phyloP scores from a whole-genome alignment of 2,329 filamentous ascomycete genomes.

The Phaeosphaeria sp. region DNA sequence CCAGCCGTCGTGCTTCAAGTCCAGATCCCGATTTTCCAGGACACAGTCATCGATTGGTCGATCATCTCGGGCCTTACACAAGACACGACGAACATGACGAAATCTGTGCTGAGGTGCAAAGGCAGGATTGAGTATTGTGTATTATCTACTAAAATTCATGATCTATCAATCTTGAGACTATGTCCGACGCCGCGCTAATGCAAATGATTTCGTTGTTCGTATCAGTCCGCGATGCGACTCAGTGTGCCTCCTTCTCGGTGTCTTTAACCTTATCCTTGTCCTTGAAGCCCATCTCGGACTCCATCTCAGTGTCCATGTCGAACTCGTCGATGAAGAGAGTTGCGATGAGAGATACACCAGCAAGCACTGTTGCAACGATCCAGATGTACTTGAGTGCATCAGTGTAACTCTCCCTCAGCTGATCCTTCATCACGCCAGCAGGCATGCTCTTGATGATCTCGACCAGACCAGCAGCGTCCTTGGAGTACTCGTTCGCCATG shows the following conservation, averaged over 20 bases:
- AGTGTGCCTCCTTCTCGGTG: conserved; percentile 25
- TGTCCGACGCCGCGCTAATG: conserved; percentile 9
- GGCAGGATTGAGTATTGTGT: not conserved
- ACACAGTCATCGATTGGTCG: not conserved
- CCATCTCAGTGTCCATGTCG: conserved; percentile 55
- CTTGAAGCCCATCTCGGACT: conserved; percentile 58
- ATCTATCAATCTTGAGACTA: not conserved
- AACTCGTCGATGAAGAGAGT: conserved; percentile 60
- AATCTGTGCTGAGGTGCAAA: too few species aligned
- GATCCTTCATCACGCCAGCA: conserved; percentile 53
- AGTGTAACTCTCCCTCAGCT: conserved; percentile 56
- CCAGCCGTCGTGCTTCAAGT: conserved; percentile 10
- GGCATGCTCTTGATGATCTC: conserved; percentile 64
- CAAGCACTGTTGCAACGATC: conserved; percentile 63
- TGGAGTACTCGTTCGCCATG: conserved; percentile 58
- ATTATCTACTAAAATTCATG: not conserved
- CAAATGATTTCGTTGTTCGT: not conserved
- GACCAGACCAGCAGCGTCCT: conserved; percentile 66
- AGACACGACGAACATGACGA: not conserved
- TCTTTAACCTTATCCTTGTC: conserved; percentile 43
- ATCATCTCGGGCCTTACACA: not conserved
- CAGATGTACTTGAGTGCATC: conserved; percentile 63
- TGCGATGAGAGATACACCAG: conserved; percentile 58
- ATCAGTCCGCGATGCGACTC: not conserved
- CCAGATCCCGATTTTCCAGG: conserved; percentile 2